Evolutionary conservation across 2,329 filamentous ascomycete genomes (phyloP), one percentile per base, ranked within the genome.

Genomic region (Pseudocercospora macadamiae): DNA sequence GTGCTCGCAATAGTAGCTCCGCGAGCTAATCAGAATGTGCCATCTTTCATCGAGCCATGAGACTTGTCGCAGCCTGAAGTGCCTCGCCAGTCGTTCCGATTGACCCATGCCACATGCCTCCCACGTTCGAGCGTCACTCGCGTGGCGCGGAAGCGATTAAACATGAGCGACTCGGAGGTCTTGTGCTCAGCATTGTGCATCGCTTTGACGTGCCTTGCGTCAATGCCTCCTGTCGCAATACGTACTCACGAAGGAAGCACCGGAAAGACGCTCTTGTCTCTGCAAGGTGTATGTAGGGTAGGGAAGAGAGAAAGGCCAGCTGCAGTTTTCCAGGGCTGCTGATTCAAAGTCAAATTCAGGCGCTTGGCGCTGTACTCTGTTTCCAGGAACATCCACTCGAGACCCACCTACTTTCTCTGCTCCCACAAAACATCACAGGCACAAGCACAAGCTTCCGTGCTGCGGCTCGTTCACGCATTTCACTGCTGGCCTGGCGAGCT

Each of bases 391-490:
- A 12, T 7, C 28, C 28, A 12, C 12, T 21, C 18, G 25, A 26
- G 45, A 32, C 26, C 47, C 26, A 49, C 47, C n/a, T 49, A n/a
- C 26, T 49, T 49, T 49, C 45, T 28, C 14, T 25, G 14, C 10
- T 25, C 45, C n/a, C 47, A n/a, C 47, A 49, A 30, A 30, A 34
- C 47, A 30, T 23, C 26, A 49, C 9, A n/a, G n/a, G n/a, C n/a
- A 21, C 42, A 12, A 47, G 42, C 42, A 47, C 42, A 47, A 16
- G 47, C 47, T 34, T 32, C 25, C 6, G 6, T 32, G 28, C 36
- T 18, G 47, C 28, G 30, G 47, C 26, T 49, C 26, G n/a, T 32
- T 19, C 47, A 49, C 47, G 19, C 47, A 28, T 19, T n/a, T n/a
- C n/a, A n/a, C n/a, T n/a, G 12, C 26, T 16, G 3, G 21, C 42